phyloP scores from a whole-genome alignment of 495 filamentous ascomycete species.

The Penicilliopsis zonata region DNA sequence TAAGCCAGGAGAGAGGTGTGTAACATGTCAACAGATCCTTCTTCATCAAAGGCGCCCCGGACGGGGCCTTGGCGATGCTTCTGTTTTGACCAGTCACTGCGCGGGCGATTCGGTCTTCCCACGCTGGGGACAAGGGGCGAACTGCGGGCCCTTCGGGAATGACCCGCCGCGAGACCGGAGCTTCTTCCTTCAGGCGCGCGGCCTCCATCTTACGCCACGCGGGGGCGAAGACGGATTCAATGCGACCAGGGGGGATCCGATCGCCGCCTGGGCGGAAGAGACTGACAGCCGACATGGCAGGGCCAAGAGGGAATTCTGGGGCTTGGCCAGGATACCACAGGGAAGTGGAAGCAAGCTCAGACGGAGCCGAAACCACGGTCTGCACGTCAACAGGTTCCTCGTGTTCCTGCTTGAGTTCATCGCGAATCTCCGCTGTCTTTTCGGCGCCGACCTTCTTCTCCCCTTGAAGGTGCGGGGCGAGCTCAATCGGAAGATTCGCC shows the following conservation, averaged over 20 bases:
- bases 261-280: constrained; percentile 14
- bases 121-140: constrained; percentile 28
- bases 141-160: constrained; percentile 23
- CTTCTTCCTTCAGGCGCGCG: constrained; percentile 7
- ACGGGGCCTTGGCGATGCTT: constrained; percentile 31
- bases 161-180: constrained; percentile 9
- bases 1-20: constrained; percentile 51
- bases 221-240: constrained; percentile 18
- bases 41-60: constrained; percentile 43
- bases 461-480: too few relatives aligned
- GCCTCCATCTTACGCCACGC: constrained; percentile 16
- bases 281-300: constrained; percentile 25
- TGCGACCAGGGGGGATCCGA: constrained; percentile 20
- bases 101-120: constrained; percentile 26
- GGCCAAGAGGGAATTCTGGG: constrained; percentile 11
- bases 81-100: constrained; percentile 15
- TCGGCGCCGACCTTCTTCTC: too few relatives aligned
- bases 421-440: too few relatives aligned
- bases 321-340: background rate
- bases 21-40: constrained; percentile 53
- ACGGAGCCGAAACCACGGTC: too few relatives aligned
- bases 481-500: too few relatives aligned
- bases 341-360: constrained; percentile 3
- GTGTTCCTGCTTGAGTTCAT: too few relatives aligned
- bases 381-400: too few relatives aligned